Conservation (phyloP, 345 rosid species). For the Melaleuca alternifolia region DNA sequence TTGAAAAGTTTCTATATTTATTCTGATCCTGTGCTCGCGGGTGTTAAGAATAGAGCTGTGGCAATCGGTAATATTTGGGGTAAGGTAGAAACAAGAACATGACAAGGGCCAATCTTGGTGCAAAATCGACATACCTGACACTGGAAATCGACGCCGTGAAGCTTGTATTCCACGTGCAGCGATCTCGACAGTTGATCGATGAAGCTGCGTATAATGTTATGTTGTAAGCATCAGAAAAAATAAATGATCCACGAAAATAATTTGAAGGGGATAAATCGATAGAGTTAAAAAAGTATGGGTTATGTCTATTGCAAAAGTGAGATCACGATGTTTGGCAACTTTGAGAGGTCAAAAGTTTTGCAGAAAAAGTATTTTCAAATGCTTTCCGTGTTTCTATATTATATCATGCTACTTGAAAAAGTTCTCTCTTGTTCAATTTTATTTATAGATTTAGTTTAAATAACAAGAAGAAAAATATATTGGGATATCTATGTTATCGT, state of each 20-base stretch:
- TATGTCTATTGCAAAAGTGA: background rate
- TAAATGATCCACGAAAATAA: background rate
- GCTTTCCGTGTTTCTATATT: background rate
- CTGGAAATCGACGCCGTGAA: slow-evolving; percentile 62
- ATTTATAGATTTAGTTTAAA: background rate
- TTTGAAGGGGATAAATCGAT: background rate
- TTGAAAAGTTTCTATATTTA: background rate
- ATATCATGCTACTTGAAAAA: background rate
- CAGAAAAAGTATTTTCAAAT: background rate
- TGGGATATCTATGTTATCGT: too few relatives aligned
- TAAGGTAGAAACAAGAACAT: too few relatives aligned
- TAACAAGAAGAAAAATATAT: too few relatives aligned
- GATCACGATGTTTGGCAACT: background rate
- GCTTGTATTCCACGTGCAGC: slow-evolving; percentile 57
- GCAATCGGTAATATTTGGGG: background rate
- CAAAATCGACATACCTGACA: slow-evolving; percentile 52
- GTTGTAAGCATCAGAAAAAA: background rate
- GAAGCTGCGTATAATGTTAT: slow-evolving; percentile 25
- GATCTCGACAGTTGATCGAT: slow-evolving; percentile 69
- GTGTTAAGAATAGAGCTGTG: background rate
- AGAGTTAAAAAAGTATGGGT: background rate
- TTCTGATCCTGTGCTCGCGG: background rate
- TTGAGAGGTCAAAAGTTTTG: background rate
- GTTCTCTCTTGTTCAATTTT: background rate
- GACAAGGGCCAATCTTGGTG: background rate